Evolutionary conservation across 768 basidiomycete species (phyloP).

Genomic region (Hygrophorus pudorinus): DNA sequence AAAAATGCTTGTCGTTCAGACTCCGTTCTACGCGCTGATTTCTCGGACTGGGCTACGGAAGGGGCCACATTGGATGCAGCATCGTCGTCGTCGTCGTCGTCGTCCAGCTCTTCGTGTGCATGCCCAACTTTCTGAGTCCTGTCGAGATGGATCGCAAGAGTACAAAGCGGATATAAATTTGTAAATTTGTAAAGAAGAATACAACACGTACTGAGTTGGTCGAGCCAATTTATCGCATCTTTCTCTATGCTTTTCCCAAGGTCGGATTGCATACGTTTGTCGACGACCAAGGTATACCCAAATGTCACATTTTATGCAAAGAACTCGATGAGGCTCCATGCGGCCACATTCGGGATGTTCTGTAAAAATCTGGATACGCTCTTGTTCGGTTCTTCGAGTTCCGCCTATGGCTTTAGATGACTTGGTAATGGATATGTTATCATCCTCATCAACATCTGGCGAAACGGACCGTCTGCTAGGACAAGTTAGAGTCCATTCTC

Average conservation of each 20-base stretch:
- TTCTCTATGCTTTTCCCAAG: slow-evolving; percentile 52
- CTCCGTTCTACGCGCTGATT: slow-evolving; percentile 18
- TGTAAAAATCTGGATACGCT: slow-evolving; percentile 54
- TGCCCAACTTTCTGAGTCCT: background rate
- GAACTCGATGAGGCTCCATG: slow-evolving; percentile 47
- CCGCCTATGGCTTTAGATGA: slow-evolving; percentile 31
- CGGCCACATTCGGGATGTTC: slow-evolving; percentile 49
- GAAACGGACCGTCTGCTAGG: slow-evolving; percentile 13
- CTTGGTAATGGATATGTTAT: slow-evolving; percentile 44
- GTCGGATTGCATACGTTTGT: slow-evolving; percentile 45
- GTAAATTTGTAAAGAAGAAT: slow-evolving; percentile 6
- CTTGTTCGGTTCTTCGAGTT: slow-evolving; percentile 48
- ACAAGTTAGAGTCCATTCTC: background rate
- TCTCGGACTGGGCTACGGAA: slow-evolving; percentile 12
- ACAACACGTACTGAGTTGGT: slow-evolving; percentile 20
- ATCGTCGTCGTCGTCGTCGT: slow-evolving; percentile 16
- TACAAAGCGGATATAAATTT: slow-evolving; percentile 1
- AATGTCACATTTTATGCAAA: slow-evolving; percentile 48
- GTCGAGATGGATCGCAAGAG: too few relatives aligned
- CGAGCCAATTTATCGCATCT: slow-evolving; percentile 33
- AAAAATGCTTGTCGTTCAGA: slow-evolving; percentile 42
- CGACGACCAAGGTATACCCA: slow-evolving; percentile 47
- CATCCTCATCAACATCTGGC: slow-evolving; percentile 26
- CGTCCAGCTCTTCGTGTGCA: background rate
- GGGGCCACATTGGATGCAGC: slow-evolving; percentile 17